Evolutionary conservation across 2,329 filamentous ascomycete genomes (phyloP).

Genomic region (Ophiostoma himal-ulmi): DNA sequence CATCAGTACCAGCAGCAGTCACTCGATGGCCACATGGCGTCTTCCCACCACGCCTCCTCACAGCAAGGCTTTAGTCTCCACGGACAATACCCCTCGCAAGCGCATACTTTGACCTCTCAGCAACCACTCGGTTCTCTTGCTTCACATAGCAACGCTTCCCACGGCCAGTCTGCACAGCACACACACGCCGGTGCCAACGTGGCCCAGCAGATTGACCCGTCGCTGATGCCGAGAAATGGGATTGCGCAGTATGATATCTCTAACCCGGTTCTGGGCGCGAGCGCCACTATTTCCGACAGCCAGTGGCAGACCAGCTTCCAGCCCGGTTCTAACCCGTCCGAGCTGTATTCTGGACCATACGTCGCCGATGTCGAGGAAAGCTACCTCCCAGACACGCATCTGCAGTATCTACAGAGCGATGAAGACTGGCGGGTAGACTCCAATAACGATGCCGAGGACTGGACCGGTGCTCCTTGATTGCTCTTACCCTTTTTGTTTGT

Average conservation of each 20-base stretch:
- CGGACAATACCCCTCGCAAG: slow-evolving; percentile 14
- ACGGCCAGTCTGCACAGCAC: slow-evolving; percentile 14
- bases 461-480: slow-evolving; percentile 21
- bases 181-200: slow-evolving; percentile 9
- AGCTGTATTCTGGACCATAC: slow-evolving; percentile 27
- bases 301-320: slow-evolving; percentile 23
- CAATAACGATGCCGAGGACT: slow-evolving; percentile 26
- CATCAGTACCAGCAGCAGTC: background rate
- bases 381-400: slow-evolving; percentile 26
- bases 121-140: slow-evolving; percentile 1
- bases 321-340: slow-evolving; percentile 14
- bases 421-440: slow-evolving; percentile 31
- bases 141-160: slow-evolving; percentile 7
- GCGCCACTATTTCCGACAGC: slow-evolving; percentile 2
- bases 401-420: slow-evolving; percentile 26
- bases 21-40: background rate
- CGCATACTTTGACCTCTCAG: background rate
- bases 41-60: slow-evolving; percentile 11
- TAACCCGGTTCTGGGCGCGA: slow-evolving; percentile 23
- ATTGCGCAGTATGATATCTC: slow-evolving; percentile 26
- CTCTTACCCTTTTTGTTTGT: no score
- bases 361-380: slow-evolving; percentile 30
- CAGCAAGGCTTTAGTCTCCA: slow-evolving; percentile 3
- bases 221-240: slow-evolving; percentile 27
- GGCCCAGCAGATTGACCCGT: slow-evolving; percentile 32